Evolutionary conservation across 2,329 filamentous ascomycete genomes (phyloP).

Genomic region (Epichloe gansuensis): DNA sequence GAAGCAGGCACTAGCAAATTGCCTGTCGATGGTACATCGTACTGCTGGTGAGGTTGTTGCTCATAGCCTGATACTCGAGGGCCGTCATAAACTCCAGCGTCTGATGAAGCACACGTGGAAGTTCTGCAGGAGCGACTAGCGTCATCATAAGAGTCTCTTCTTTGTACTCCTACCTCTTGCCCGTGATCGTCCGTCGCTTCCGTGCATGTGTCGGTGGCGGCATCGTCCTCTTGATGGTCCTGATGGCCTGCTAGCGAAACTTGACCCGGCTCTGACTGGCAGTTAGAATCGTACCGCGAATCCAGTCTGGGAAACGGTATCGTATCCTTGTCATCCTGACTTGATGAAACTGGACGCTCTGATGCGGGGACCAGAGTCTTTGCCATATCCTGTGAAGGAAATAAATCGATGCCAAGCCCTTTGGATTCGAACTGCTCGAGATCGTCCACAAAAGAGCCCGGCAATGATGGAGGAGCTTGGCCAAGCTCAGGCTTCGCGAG

Average conservation of each 20-base stretch:
- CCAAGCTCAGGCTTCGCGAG: not conserved
- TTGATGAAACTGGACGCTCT: conserved; percentile 8
- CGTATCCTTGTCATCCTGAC: conserved; percentile 9
- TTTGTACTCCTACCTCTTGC: conserved; percentile 14
- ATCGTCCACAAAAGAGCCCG: not conserved
- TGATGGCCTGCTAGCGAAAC: conserved; percentile 14
- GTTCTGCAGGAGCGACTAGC: conserved; percentile 22
- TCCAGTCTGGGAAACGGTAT: conserved; percentile 25
- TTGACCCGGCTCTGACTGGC: conserved; percentile 23
- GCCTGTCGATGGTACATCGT: conserved; percentile 26
- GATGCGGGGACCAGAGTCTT: conserved; percentile 37
- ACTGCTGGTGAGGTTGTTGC: conserved; percentile 10
- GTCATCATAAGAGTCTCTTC: conserved; percentile 17
- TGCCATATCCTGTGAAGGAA: conserved; percentile 27
- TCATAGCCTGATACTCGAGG: conserved; percentile 15
- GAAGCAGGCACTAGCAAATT: conserved; percentile 36
- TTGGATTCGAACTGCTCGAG: not conserved
- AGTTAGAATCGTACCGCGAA: conserved; percentile 26
- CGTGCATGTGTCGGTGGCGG: conserved; percentile 23
- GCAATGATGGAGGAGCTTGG: not conserved
- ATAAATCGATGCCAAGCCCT: conserved; percentile 7
- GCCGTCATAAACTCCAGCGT: conserved; percentile 19
- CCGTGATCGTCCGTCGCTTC: conserved; percentile 23
- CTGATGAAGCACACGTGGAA: conserved; percentile 30
- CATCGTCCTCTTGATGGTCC: conserved; percentile 18